Base-by-base conservation (phyloP, 2,329 filamentous ascomycete species). In the Helotiales sp. region DNA sequence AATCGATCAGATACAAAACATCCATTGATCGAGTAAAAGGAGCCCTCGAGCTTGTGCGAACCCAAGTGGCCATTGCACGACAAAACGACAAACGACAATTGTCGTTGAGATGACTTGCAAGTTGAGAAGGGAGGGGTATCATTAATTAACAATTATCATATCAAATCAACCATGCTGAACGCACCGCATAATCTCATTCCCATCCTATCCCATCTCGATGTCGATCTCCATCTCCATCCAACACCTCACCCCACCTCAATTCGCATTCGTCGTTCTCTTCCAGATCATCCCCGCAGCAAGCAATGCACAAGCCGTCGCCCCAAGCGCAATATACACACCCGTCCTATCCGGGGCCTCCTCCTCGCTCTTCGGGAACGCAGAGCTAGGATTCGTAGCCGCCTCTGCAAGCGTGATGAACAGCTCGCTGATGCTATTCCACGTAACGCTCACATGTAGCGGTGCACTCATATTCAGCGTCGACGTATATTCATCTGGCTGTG, bases 401-500 rank as follows among this genome's bases (percentile, higher is more conserved):
- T 98, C 96, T 6, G 96, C 96, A 64, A 98, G 86, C 40, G 87
- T 90, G 26, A 97, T 93, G 79, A 98, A 99, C 40, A 98, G 86
- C 79, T 99, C 96, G 70, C 91, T 91, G 73, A 98, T 97, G 75
- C 92, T 96, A 75, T 87, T 89, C 96, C 96, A 99, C 6, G 91
- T 96, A 32, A 96, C 93, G 76, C 93, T 97, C 62, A 97, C 96
- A 80, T 99, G 96, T 47, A 98, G 82, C 6, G 96, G 96, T 2
- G 94, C 90, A 64, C 91, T 89, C 92, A 98, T 97, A 77, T 92
- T 94, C 73, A 97, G 82, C 43, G 86, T 85, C 60, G 90, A 88
- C 0, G 94, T 96, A 80, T 97, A 97, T 70, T 93, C 90, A 77
- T 99, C 96, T 1, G 96, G 96, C 79, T 97, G 95, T 70, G 91